Evolutionary conservation across 345 rosid species (phyloP).

Genomic region (Arabidopsis suecica): DNA sequence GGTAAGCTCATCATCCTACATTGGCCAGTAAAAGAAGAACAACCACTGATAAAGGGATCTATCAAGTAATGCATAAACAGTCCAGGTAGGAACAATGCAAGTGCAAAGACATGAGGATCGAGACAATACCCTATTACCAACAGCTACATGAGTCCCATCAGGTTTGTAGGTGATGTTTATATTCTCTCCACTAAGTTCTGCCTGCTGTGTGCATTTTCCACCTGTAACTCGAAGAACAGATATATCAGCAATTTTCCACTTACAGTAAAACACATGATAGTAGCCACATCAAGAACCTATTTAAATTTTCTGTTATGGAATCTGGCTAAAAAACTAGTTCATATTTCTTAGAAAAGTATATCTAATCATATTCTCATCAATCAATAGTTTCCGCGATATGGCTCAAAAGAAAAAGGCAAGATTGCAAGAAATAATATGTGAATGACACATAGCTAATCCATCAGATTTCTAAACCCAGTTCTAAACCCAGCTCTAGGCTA

Average conservation of each 20-base stretch:
- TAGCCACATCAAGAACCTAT: constrained; percentile 1
- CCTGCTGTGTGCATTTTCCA: constrained; percentile 95
- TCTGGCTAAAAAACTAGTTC: background rate
- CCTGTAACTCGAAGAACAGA: constrained; percentile 51
- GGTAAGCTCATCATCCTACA: constrained; percentile 92
- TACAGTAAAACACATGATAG: constrained; percentile 13
- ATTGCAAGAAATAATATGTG: background rate
- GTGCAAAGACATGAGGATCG: constrained; percentile 20
- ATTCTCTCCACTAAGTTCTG: constrained; percentile 97
- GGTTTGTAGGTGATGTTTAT: constrained; percentile 96
- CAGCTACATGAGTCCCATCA: constrained; percentile 91
- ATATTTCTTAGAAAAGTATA: background rate
- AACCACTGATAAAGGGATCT: constrained; percentile 27
- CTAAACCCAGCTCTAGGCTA: constrained; percentile 11
- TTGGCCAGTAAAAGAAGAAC: constrained; percentile 17
- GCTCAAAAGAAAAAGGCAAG: background rate
- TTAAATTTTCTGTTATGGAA: background rate
- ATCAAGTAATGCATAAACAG: constrained; percentile 32
- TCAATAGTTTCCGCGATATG: background rate
- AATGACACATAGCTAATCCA: constrained; percentile 6
- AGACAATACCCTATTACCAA: constrained; percentile 90
- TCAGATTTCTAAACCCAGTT: too few relatives aligned
- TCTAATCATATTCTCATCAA: background rate
- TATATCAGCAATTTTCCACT: constrained; percentile 7
- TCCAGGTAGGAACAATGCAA: constrained; percentile 11